Evolutionary conservation across 2,329 filamentous ascomycete species (phyloP).

Genomic region (Chrysosporium queenslandicum): DNA sequence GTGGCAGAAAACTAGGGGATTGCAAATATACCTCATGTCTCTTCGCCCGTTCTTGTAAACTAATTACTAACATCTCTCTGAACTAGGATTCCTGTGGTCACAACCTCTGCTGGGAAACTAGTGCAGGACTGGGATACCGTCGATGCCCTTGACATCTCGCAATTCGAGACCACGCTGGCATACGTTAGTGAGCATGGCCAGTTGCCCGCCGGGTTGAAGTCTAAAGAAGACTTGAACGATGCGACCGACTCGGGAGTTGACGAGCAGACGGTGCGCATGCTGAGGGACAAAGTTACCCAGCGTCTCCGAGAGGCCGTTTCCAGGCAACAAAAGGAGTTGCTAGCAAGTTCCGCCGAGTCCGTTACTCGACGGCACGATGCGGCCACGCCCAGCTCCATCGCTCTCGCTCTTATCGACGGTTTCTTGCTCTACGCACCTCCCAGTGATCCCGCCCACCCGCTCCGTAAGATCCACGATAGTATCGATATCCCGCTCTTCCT

Average conservation of each 20-base stretch:
- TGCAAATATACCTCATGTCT: no score
- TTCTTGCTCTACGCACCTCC: conserved; percentile 66
- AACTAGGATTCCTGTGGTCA: conserved; percentile 36
- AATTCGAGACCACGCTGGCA: conserved; percentile 55
- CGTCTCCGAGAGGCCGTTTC: conserved; percentile 15
- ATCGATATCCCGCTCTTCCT: conserved; percentile 73
- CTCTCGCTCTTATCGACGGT: conserved; percentile 70
- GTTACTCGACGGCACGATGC: no score
- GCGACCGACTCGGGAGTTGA: conserved; percentile 36
- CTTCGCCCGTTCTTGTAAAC: no score
- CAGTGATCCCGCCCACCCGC: conserved; percentile 21
- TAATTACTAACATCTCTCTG: no score
- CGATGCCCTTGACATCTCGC: conserved; percentile 61
- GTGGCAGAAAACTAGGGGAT: no score
- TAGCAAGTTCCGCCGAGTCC: no score
- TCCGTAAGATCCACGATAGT: conserved; percentile 24
- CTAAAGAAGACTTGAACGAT: conserved; percentile 51
- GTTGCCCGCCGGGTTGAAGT: conserved; percentile 41
- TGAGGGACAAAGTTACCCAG: conserved; percentile 22
- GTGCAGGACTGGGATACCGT: conserved; percentile 89
- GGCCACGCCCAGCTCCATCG: background rate
- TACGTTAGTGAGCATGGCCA: conserved; percentile 60
- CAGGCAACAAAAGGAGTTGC: background rate
- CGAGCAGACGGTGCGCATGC: conserved; percentile 19
- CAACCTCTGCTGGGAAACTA: conserved; percentile 43